Conservation (phyloP, 176 grass and related monocot species). For the Carex scoparia region DNA sequence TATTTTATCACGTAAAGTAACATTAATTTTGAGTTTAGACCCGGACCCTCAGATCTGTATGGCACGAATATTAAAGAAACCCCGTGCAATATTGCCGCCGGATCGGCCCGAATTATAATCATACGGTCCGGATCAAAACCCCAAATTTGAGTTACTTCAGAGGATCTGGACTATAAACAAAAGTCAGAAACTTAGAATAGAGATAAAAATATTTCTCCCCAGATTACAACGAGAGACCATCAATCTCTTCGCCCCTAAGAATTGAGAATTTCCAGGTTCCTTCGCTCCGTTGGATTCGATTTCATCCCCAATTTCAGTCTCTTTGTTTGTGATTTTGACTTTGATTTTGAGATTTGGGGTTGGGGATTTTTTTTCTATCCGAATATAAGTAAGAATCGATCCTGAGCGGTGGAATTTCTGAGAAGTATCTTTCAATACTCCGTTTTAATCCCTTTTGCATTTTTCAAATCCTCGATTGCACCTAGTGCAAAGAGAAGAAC, state of each 20-base stretch:
- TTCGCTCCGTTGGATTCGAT: not conserved
- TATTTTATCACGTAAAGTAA: no score
- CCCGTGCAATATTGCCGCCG: no score
- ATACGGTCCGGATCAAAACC: no score
- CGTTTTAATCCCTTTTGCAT: not conserved
- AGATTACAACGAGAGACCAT: not conserved
- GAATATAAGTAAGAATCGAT: not conserved
- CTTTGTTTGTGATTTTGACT: not conserved
- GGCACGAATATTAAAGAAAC: no score
- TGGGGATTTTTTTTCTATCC: not conserved
- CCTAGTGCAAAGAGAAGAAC: not conserved
- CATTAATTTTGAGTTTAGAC: no score
- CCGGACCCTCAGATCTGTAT: no score
- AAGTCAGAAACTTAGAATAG: not conserved
- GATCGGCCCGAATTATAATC: no score
- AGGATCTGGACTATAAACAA: no score
- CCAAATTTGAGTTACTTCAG: no score
- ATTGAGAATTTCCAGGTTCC: conserved; percentile 1
- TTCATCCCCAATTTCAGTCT: not conserved
- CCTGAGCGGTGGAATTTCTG: not conserved
- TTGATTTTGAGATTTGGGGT: conserved; percentile 20
- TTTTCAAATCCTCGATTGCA: not conserved
- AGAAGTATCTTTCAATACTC: not conserved
- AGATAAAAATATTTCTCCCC: not conserved
- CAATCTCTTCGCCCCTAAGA: not conserved